These are phyloP conservation scores for Taphrina flavorubra DNA, from an alignment of 1,139 yeast species.

Conservation along the genomic window DNA sequence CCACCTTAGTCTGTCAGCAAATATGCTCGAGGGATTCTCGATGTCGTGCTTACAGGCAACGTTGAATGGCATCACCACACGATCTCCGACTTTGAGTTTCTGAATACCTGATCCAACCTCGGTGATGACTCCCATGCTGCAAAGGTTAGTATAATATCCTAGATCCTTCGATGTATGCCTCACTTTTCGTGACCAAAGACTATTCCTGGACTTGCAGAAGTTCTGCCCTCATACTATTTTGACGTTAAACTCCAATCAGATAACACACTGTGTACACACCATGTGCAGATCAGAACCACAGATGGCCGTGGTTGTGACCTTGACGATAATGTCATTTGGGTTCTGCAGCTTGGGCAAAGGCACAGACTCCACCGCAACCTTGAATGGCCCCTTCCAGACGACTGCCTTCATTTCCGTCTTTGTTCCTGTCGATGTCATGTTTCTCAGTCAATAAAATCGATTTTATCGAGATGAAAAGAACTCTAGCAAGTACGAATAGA, in stretches of 20 bases:
- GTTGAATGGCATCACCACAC: constrained; percentile 57
- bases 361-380: constrained; percentile 56
- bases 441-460: neutral
- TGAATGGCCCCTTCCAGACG: constrained; percentile 60
- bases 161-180: neutral
- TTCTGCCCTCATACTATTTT: constrained; percentile 47
- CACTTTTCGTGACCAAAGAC: constrained; percentile 63
- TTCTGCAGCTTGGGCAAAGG: constrained; percentile 55
- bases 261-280: neutral
- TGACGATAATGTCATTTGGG: constrained; percentile 60
- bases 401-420: constrained; percentile 60
- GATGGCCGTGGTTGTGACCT: constrained; percentile 56
- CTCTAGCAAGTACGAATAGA: too few species aligned
- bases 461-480: too few species aligned
- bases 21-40: neutral
- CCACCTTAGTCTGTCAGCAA: constrained; percentile 47
- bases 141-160: neutral
- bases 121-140: constrained; percentile 55
- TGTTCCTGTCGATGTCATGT: neutral
- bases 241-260: too few species aligned
- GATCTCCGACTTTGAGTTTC: constrained; percentile 56
- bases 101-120: constrained; percentile 53
- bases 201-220: constrained; percentile 53
- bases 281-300: constrained; percentile 57
- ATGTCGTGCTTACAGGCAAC: constrained; percentile 54